These are phyloP conservation scores for Dionaea muscipula DNA, from an alignment of 179 eudicot genomes.

Conservation along the genomic window DNA sequence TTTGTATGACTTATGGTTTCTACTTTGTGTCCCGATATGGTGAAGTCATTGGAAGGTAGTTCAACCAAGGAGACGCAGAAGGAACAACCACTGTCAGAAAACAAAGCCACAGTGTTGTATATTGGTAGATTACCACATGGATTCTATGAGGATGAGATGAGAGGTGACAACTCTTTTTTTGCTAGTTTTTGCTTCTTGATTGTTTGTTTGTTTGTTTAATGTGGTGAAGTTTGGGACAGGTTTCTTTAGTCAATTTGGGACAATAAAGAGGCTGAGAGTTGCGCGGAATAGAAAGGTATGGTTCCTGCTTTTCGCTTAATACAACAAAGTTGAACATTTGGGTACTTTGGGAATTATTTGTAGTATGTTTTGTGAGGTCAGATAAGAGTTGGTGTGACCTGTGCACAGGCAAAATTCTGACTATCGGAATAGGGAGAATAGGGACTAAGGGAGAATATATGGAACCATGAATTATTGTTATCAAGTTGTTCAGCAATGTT, in stretches of 20 bases:
- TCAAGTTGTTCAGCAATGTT: no score
- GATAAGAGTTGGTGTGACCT: no score
- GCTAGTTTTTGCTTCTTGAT: not conserved
- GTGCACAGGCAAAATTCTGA: no score
- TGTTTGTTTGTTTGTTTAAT: not conserved
- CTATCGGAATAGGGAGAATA: no score
- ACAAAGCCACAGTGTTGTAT: constrained; percentile 53
- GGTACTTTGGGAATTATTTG: no score
- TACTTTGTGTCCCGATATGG: not conserved
- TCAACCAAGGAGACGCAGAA: constrained; percentile 34
- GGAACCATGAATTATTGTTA: no score
- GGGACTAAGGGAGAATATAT: no score
- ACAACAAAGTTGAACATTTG: no score
- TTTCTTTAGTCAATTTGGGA: constrained; percentile 73
- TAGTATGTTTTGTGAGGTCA: no score
- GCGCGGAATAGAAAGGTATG: constrained; percentile 55
- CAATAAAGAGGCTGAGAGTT: constrained; percentile 24
- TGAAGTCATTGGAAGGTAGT: constrained; percentile 70
- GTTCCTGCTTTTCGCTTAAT: not conserved
- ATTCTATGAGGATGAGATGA: constrained; percentile 83
- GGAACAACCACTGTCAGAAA: constrained; percentile 18
- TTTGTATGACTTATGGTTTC: not conserved
- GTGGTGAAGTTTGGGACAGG: constrained; percentile 23
- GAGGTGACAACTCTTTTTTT: constrained; percentile 26
- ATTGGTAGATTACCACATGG: constrained; percentile 90